Base-by-base conservation (phyloP, 495 filamentous ascomycete genomes). In the Astrothelium subdiscretum region DNA sequence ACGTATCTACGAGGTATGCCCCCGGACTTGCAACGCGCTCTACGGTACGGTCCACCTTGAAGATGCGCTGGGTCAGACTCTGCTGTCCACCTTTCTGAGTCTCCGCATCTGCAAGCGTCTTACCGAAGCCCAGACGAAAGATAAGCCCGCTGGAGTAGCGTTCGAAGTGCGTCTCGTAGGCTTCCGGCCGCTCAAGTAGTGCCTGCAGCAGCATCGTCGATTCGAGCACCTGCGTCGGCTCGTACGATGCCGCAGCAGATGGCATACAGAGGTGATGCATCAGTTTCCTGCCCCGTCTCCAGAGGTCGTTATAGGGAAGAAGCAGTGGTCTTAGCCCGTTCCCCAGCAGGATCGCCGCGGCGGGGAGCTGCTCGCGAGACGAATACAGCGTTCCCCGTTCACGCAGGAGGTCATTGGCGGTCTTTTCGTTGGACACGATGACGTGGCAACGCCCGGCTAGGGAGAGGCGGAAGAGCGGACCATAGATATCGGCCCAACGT, bases 141-240 rank as follows among this genome's bases (percentile, higher is more conserved):
- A 76, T 70, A n/a, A 77, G 60, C 32, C 68, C 69, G 6, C 70
- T 58, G 12, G 74, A 60, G 44, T 71, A 77, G 24, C 75, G 68
- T 52, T 73, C 66, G 57, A 77, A 62, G 57, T 72, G 69, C 48
- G 59, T 65, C 52, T 76, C 68, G 42, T 73, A 77, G 27, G 64
- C 57, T 2, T 58, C 59, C 52, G 71, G 69, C 5, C 68, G 40
- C 2, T 58, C 35, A 2, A 75, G 65, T n/a, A 75, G 60, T 26
- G 70, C 69, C 1, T 63, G 35, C 3, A 75, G 44, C n/a, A 72
- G 72, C 3, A 80, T 65, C 20, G 76, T 77, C 57, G 77, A 79
- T 68, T 82, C 80, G 62, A 69, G 58, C n/a, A 52, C 48, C 40
- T 74, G 73, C 12, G 63, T 57, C 3, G 66, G 60, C 27, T 63